Evolutionary conservation across 306 rosid genomes (phyloP).

Genomic region (Abrus pulchellus): DNA sequence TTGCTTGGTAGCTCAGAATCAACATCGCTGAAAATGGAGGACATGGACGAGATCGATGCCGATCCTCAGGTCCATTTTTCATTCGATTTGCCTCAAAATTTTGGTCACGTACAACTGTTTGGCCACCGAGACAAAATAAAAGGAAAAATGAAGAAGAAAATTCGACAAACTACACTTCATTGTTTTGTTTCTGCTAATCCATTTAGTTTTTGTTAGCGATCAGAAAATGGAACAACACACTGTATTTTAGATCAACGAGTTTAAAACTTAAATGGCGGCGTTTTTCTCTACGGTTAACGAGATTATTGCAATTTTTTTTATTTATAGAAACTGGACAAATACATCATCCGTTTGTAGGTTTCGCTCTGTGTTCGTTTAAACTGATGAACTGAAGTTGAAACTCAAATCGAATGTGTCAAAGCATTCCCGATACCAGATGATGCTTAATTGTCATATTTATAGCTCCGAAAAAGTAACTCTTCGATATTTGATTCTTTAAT

Average conservation of each 20-base stretch:
- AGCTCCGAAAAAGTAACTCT: background rate
- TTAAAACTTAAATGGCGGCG: slow-evolving; percentile 26
- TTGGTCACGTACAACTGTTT: slow-evolving; percentile 38
- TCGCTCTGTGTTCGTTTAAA: slow-evolving; percentile 3
- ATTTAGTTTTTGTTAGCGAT: background rate
- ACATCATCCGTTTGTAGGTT: slow-evolving; percentile 10
- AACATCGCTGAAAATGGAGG: slow-evolving; percentile 71
- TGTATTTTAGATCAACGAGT: slow-evolving; percentile 15
- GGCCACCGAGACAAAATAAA: slow-evolving; percentile 36
- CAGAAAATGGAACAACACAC: background rate
- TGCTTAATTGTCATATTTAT: slow-evolving; percentile 25
- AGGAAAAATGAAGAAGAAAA: background rate
- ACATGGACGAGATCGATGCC: slow-evolving; percentile 83
- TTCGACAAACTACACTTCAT: background rate
- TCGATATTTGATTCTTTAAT: slow-evolving; percentile 9
- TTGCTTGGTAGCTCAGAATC: slow-evolving; percentile 7
- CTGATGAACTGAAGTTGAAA: slow-evolving; percentile 43
- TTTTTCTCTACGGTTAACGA: slow-evolving; percentile 11
- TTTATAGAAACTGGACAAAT: background rate
- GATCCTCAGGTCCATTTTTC: slow-evolving; percentile 73
- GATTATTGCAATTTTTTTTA: background rate
- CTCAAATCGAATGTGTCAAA: slow-evolving; percentile 6
- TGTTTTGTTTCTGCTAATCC: background rate
- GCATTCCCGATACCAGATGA: background rate
- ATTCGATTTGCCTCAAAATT: slow-evolving; percentile 18